phyloP scores from a whole-genome alignment of 2,329 filamentous ascomycete genomes.

The Ascochyta pisi region DNA sequence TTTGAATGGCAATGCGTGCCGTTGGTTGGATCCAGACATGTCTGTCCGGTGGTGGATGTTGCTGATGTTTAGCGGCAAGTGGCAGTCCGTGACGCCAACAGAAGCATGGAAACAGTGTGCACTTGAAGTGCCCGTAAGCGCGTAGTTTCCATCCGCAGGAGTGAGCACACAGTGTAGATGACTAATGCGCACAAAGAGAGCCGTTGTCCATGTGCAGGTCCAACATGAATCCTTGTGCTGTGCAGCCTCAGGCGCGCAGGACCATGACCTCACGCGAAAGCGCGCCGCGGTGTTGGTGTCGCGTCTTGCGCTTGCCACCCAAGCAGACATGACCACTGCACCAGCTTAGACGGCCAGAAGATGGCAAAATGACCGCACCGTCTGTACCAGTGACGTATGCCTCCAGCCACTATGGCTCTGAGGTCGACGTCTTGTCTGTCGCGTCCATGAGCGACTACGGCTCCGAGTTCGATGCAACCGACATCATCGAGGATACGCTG shows the following conservation, averaged over 20 bases:
- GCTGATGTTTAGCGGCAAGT: no score
- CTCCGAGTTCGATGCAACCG: conserved; percentile 61
- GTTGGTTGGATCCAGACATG: no score
- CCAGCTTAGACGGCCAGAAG: conserved; percentile 6
- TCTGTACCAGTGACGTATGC: conserved; percentile 17
- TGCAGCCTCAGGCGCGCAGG: background rate
- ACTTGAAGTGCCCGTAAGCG: no score
- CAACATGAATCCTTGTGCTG: background rate
- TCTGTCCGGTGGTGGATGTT: no score
- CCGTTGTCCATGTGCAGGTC: background rate
- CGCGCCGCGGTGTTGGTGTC: conserved; percentile 8
- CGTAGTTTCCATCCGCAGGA: no score
- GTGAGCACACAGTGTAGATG: background rate
- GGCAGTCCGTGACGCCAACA: no score
- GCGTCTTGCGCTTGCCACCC: conserved; percentile 15
- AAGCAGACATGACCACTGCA: background rate
- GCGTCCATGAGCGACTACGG: conserved; percentile 66
- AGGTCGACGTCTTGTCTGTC: conserved; percentile 59
- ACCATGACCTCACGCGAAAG: conserved; percentile 23
- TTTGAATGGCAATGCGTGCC: no score
- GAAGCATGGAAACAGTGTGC: no score
- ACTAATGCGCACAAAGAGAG: no score
- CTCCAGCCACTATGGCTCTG: conserved; percentile 68
- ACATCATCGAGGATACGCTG: conserved; percentile 9
- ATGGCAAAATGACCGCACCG: conserved; percentile 38